Conservation (phyloP, 164 flowering plant species). For the Dillenia turbinata region DNA sequence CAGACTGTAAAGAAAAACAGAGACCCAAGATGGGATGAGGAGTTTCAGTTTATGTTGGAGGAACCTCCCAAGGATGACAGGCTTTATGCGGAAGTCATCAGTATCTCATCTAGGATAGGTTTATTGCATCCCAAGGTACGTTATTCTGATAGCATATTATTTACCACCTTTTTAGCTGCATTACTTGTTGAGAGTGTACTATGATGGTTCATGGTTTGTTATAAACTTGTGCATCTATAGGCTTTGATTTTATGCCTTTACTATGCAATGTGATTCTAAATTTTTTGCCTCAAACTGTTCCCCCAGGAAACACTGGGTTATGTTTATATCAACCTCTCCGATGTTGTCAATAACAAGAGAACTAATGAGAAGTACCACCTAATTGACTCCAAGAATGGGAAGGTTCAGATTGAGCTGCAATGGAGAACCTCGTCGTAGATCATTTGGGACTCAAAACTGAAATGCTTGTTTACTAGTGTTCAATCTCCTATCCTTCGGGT, state of each 20-base stretch:
- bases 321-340: conserved; percentile 62
- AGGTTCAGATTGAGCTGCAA: conserved; percentile 79
- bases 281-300: too few species aligned
- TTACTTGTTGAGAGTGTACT: conserved; percentile 2
- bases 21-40: conserved; percentile 90
- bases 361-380: conserved; percentile 88
- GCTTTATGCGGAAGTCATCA: conserved; percentile 69
- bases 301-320: conserved; percentile 78
- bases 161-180: not conserved
- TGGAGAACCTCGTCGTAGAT: conserved; percentile 62
- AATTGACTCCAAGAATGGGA: conserved; percentile 88
- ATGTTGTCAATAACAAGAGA: conserved; percentile 72
- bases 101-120: conserved; percentile 63
- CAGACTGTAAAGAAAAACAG: conserved; percentile 78
- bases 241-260: too few species aligned
- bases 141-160: not conserved
- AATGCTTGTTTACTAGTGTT: too few species aligned
- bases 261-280: too few species aligned
- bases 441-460: too few species aligned
- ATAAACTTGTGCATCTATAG: too few species aligned
- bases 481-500: too few species aligned
- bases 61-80: conserved; percentile 69
- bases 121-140: conserved; percentile 76
- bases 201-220: too few species aligned
- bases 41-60: conserved; percentile 59